Base-by-base conservation (phyloP, 2,329 filamentous ascomycete species). In the Hymenoscyphus fructigenus region DNA sequence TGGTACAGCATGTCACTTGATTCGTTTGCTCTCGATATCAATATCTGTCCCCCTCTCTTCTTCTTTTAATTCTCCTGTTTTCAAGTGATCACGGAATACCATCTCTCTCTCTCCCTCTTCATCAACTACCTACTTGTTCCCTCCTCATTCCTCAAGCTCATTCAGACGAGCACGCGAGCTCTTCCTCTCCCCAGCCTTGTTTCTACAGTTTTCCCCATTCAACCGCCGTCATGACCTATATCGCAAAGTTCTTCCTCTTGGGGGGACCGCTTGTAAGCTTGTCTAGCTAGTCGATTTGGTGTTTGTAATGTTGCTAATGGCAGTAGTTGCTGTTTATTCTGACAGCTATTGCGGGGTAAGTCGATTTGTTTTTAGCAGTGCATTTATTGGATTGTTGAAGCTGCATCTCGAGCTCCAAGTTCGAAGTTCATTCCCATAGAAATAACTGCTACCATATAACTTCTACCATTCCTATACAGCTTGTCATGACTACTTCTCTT, bases 321-420 rank as follows among this genome's bases (percentile, higher is more conserved):
- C 2, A 36, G 10, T 62, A 75, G 73, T 59, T 73, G 26, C 41
- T 74, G 6, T 17, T 73, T 1, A 14, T 71, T 5, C 57, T 75
- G 44, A 73, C 68, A 58, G 71, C 65, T 20, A 61, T 74, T 32
- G 72, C 74, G 41, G 71, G 72, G 74, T 74, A 67, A 64, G 69
- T 57, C 6, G 32, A 14, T 55, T 23, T 50, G 2, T 12, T 15
- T 47, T 20, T 59, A 47, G 47, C 47, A 2, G 15, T 36, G 10
- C 14, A 3, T 36, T 36, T 36, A 14, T 10, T 36, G 9, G 34
- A 14, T 36, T 36, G 14, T 36, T 4, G 10, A 36, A 36, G 14
- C 14, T 36, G 9, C 6, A 14, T 9, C 34, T 36, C 34, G 9
- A 36, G 34, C 34, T 14, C 34, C 34, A 36, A 36, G 34, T 36